Evolutionary conservation across 257 asterid genomes (phyloP).

Genomic region (Solanum sejunctum): DNA sequence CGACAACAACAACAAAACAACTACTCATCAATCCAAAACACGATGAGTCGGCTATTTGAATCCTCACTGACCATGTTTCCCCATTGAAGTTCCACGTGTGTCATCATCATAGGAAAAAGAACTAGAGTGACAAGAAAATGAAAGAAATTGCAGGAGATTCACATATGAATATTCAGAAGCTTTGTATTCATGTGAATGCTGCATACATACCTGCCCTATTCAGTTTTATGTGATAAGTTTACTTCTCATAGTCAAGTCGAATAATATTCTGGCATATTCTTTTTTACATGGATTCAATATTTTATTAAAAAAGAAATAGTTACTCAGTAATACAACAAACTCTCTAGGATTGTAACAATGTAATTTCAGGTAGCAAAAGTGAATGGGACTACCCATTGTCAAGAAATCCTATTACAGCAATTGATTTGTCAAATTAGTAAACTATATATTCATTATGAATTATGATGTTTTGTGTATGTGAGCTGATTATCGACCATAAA

Average conservation of each 20-base stretch:
- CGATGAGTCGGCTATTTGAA: not conserved
- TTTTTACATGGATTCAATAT: not conserved
- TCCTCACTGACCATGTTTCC: not conserved
- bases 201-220: not conserved
- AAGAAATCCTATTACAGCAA: not conserved
- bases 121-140: not conserved
- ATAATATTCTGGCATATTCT: not conserved
- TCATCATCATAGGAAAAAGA: not conserved
- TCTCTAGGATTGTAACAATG: not conserved
- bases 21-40: not conserved
- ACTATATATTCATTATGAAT: not conserved
- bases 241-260: not conserved
- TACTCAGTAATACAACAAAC: not conserved
- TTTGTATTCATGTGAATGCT: not conserved
- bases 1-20: not conserved
- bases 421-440: not conserved
- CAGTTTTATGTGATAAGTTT: not conserved
- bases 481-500: not conserved
- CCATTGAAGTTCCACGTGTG: not conserved
- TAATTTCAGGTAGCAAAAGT: not conserved
- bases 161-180: not conserved
- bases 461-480: not conserved
- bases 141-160: not conserved
- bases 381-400: not conserved
- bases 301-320: not conserved